Evolutionary conservation across 208 protist species (phyloP).

Genomic region (Leishmania turanica): DNA sequence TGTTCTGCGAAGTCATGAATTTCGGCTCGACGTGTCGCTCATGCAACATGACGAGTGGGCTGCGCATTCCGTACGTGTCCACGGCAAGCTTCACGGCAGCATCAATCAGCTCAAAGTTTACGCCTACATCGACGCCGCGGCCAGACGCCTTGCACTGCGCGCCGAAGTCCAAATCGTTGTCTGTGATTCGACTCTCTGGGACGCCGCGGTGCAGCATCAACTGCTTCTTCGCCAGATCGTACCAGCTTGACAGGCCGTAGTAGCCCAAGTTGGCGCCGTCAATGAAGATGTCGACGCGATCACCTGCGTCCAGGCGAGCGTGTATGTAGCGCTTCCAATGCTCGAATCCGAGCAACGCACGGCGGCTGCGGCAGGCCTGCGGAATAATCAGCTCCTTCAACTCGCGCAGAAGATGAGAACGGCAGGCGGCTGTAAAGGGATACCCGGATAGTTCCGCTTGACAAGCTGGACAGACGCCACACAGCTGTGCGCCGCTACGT

Average conservation of each 20-base stretch:
- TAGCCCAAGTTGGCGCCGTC: constrained; percentile 88
- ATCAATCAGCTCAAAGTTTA: constrained; percentile 74
- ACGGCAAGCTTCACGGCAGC: constrained; percentile 43
- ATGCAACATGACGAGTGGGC: constrained; percentile 76
- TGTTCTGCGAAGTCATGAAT: constrained; percentile 36
- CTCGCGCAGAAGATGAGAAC: constrained; percentile 41
- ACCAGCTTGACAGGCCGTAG: constrained; percentile 86
- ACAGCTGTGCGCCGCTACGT: background rate
- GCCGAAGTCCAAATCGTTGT: constrained; percentile 37
- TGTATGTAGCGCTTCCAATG: constrained; percentile 56
- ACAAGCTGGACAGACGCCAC: constrained; percentile 32
- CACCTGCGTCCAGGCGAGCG: constrained; percentile 20
- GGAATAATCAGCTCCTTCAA: constrained; percentile 41
- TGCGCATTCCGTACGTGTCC: constrained; percentile 36
- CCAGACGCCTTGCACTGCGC: constrained; percentile 26
- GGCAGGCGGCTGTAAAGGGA: constrained; percentile 54
- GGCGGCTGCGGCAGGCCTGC: constrained; percentile 32
- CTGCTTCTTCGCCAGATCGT: constrained; percentile 55
- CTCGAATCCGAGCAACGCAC: constrained; percentile 50
- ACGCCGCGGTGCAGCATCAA: constrained; percentile 38
- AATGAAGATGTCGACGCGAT: constrained; percentile 62
- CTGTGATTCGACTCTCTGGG: constrained; percentile 28
- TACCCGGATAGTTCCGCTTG: constrained; percentile 33
- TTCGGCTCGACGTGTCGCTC: constrained; percentile 64
- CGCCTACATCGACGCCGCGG: constrained; percentile 56